These are phyloP conservation scores for Westerdykella aurantiaca DNA, from an alignment of 2,329 filamentous ascomycete species.

Conservation along the genomic window DNA sequence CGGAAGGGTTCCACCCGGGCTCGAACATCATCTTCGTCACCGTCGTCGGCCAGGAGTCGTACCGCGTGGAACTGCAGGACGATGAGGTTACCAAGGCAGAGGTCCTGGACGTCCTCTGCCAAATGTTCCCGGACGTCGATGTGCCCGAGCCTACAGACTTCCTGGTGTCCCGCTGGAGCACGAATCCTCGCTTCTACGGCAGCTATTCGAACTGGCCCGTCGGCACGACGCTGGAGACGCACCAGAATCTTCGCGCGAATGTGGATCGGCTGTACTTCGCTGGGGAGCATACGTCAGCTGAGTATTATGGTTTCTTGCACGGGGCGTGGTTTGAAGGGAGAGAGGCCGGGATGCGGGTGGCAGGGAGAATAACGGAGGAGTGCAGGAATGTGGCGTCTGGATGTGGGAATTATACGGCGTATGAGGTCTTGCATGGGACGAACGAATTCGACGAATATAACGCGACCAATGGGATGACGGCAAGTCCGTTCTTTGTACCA, in stretches of 20 bases:
- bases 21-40: constrained; percentile 64
- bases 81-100: constrained; percentile 54
- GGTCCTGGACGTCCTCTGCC: constrained; percentile 51
- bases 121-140: constrained; percentile 55
- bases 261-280: constrained; percentile 55
- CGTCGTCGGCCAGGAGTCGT: constrained; percentile 52
- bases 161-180: constrained; percentile 56
- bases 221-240: constrained; percentile 57
- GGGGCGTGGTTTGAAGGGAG: constrained; percentile 20
- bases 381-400: too few relatives aligned
- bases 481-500: too few relatives aligned
- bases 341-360: constrained; percentile 29
- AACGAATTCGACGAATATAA: too few relatives aligned
- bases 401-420: too few relatives aligned
- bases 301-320: constrained; percentile 59
- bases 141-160: constrained; percentile 58
- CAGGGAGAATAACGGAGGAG: constrained; percentile 8
- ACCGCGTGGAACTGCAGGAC: constrained; percentile 54
- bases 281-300: constrained; percentile 54
- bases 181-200: constrained; percentile 49
- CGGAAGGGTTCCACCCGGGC: constrained; percentile 52
- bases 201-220: constrained; percentile 65
- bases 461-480: too few relatives aligned
- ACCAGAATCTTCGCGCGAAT: constrained; percentile 59
- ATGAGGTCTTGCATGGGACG: too few relatives aligned